Conservation (phyloP, 306 rosid genomes). For the Glycine tomentella region DNA sequence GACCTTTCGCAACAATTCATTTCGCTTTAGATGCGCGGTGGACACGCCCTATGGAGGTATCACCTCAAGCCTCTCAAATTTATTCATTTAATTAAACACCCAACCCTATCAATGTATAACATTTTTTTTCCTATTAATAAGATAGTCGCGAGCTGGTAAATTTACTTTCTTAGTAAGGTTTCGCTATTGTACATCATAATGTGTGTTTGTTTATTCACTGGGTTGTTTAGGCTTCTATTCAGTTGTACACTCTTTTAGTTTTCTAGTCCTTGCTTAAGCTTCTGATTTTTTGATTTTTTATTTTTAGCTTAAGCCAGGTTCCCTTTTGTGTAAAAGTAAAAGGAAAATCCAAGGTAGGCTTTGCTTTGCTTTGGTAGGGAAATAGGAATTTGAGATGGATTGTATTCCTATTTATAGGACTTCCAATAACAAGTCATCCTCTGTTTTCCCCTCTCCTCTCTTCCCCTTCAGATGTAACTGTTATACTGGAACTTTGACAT, state of each 20-base stretch:
- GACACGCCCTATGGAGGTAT: constrained; percentile 85
- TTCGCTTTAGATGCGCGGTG: constrained; percentile 64
- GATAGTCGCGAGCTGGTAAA: too few species aligned
- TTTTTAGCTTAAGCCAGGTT: background rate
- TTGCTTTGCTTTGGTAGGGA: constrained; percentile 12
- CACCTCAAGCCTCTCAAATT: background rate
- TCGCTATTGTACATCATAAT: too few species aligned
- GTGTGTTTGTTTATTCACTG: too few species aligned
- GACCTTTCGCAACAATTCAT: constrained; percentile 18
- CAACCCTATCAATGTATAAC: background rate
- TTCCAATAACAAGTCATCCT: background rate
- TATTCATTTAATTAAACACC: background rate
- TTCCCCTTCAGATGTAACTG: background rate
- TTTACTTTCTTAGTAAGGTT: too few species aligned
- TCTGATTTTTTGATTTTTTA: too few species aligned
- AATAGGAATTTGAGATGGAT: constrained; percentile 5
- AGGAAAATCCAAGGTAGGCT: background rate
- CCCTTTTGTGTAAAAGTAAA: background rate
- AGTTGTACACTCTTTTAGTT: too few species aligned
- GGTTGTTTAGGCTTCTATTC: background rate
- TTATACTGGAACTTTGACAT: constrained; percentile 8
- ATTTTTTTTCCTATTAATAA: background rate
- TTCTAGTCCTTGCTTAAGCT: too few species aligned
- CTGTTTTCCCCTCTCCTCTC: background rate
- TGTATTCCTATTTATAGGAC: background rate